Conservation (phyloP, 805 yeast genomes). For the Pichia nanzhaoensis region DNA sequence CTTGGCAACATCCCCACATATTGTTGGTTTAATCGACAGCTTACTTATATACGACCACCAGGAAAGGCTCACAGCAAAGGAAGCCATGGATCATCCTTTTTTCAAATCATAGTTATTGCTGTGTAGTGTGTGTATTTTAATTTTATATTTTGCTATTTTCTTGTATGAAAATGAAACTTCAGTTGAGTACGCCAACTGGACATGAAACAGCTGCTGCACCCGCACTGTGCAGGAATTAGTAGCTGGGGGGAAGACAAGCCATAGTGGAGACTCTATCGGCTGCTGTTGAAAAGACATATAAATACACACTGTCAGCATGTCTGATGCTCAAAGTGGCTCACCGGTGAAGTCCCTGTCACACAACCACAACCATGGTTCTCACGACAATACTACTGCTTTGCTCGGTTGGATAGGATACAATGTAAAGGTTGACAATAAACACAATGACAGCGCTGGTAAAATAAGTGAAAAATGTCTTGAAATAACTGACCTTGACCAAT, state of each 20-base stretch:
- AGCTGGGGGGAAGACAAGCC: no score
- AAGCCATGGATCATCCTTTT: constrained; percentile 67
- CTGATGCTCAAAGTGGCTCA: neutral
- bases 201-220: no score
- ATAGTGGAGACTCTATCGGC: no score
- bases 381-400: neutral
- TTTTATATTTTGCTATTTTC: no score
- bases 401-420: constrained; percentile 2
- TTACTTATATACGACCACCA: constrained; percentile 80
- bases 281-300: no score
- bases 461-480: neutral
- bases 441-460: neutral
- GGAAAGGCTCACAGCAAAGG: constrained; percentile 79
- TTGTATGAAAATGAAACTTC: no score
- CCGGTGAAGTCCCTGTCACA: neutral
- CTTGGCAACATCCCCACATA: constrained; percentile 45
- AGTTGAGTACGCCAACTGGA: no score
- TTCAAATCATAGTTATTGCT: constrained; percentile 17
- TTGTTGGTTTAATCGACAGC: constrained; percentile 65
- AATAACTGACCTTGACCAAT: neutral
- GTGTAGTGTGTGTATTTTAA: no score
- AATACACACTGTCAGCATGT: neutral
- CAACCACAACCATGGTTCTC: neutral
- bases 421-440: neutral
- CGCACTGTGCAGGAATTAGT: no score